These are phyloP conservation scores for Mortierella hygrophila DNA, from an alignment of 192 early-diverging fungal genomes.

Conservation along the genomic window DNA sequence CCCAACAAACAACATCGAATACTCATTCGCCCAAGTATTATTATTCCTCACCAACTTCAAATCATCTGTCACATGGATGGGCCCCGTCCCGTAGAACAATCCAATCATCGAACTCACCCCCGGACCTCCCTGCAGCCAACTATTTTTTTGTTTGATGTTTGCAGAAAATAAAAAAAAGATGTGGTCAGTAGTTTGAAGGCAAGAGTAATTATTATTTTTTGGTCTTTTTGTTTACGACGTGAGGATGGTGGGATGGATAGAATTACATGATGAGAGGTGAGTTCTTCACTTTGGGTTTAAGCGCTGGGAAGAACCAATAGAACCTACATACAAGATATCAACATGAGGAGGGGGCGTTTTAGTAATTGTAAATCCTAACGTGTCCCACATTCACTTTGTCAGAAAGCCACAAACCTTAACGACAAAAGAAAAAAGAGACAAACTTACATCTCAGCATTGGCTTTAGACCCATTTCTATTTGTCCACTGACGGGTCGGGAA, in stretches of 20 bases:
- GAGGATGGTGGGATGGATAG: neutral
- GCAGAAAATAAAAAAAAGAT: neutral
- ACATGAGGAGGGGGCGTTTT: slow-evolving; percentile 3
- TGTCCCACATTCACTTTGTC: too few species aligned
- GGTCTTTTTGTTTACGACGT: too few species aligned
- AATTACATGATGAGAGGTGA: slow-evolving; percentile 74
- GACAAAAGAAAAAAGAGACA: neutral
- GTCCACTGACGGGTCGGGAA: slow-evolving; percentile 13
- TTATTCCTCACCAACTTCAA: slow-evolving; percentile 61
- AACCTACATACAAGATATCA: slow-evolving; percentile 50
- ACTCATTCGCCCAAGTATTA: slow-evolving; percentile 74
- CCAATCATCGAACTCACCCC: slow-evolving; percentile 83
- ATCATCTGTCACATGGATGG: slow-evolving; percentile 67
- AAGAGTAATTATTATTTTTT: too few species aligned
- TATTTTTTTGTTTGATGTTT: neutral
- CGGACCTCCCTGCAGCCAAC: slow-evolving; percentile 84
- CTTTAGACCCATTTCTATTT: neutral
- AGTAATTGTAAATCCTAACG: neutral
- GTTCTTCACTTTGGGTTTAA: slow-evolving; percentile 60
- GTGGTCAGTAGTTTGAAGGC: too few species aligned
- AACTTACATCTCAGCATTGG: neutral
- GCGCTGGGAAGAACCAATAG: slow-evolving; percentile 84
- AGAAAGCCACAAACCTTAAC: neutral
- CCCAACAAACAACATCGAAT: slow-evolving; percentile 80
- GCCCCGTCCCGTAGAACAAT: slow-evolving; percentile 70